phyloP scores from a whole-genome alignment of 441 rosid genomes.

The Erodium moschatum region DNA sequence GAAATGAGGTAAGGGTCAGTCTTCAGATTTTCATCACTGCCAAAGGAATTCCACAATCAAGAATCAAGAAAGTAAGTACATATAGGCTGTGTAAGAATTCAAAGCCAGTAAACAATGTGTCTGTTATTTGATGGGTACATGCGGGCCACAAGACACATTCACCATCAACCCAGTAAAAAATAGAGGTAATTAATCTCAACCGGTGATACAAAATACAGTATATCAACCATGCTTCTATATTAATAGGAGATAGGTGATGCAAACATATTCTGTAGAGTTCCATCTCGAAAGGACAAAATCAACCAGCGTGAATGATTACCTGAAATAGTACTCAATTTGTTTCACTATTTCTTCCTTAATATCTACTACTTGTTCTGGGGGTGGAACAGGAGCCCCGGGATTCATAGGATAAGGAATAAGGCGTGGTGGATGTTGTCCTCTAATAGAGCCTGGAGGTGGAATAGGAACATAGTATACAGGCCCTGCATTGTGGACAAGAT shows the following conservation, averaged over 20 bases:
- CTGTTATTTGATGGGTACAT: neutral
- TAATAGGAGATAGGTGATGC: neutral
- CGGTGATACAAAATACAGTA: neutral
- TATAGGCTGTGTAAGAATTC: neutral
- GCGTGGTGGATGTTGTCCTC: constrained; percentile 60
- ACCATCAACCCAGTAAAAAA: constrained; percentile 9
- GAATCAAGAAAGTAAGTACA: constrained; percentile 13
- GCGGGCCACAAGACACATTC: neutral
- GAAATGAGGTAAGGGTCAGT: constrained; percentile 54
- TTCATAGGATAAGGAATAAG: constrained; percentile 48
- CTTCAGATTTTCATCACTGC: constrained; percentile 79
- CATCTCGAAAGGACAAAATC: too few species aligned
- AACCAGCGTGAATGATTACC: constrained; percentile 32
- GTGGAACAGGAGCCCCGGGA: constrained; percentile 37
- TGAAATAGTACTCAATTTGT: constrained; percentile 92
- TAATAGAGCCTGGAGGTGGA: constrained; percentile 57
- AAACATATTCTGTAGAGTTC: neutral
- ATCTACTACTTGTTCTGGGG: constrained; percentile 40
- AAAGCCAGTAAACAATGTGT: neutral
- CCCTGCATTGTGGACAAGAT: constrained; percentile 34
- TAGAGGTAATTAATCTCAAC: neutral
- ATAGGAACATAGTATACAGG: constrained; percentile 55
- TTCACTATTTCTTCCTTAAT: constrained; percentile 47
- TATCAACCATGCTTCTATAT: neutral
- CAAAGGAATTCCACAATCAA: constrained; percentile 22